A percentile compares a stretch with the other conserved stretches of the same genome.
Conservation (phyloP, 306 rosid genomes). For the Rosa lucieae region DNA sequence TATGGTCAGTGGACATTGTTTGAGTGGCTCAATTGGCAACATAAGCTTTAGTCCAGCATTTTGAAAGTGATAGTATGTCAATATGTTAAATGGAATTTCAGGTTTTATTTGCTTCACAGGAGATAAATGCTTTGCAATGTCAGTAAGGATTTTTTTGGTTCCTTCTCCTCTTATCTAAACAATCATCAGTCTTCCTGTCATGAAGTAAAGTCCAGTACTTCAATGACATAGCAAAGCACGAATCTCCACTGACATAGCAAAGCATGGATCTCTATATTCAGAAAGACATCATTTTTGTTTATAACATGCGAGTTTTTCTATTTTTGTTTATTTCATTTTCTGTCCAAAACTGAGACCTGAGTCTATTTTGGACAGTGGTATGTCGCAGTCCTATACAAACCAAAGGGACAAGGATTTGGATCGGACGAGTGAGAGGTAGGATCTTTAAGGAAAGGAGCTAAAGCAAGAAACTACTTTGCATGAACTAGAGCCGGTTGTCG, state of each 20-base stretch:
- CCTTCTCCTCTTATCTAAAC: background rate
- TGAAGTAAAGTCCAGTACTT: background rate
- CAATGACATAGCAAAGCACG: background rate
- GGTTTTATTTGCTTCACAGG: background rate
- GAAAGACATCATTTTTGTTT: background rate
- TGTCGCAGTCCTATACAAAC: no score
- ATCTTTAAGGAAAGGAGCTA: no score
- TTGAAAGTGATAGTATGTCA: background rate
- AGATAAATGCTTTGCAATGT: background rate
- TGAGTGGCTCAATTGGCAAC: background rate
- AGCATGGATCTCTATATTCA: background rate
- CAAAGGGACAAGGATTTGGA: no score
- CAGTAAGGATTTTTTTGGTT: background rate
- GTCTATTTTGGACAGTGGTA: background rate
- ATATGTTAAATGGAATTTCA: background rate
- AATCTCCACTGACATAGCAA: background rate
- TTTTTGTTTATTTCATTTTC: background rate
- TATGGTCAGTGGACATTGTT: background rate
- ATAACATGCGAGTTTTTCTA: background rate
- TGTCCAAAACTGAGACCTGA: constrained; percentile 6
- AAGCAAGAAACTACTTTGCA: no score
- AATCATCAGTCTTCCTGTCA: background rate
- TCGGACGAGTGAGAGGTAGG: no score
- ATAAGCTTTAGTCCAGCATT: background rate
- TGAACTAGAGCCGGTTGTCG: no score